A percentile compares a stretch with the other conserved stretches of the same genome.
phyloP scores from a whole-genome alignment of 1,284 basidiomycete species.

The Sporisorium scitamineum region DNA sequence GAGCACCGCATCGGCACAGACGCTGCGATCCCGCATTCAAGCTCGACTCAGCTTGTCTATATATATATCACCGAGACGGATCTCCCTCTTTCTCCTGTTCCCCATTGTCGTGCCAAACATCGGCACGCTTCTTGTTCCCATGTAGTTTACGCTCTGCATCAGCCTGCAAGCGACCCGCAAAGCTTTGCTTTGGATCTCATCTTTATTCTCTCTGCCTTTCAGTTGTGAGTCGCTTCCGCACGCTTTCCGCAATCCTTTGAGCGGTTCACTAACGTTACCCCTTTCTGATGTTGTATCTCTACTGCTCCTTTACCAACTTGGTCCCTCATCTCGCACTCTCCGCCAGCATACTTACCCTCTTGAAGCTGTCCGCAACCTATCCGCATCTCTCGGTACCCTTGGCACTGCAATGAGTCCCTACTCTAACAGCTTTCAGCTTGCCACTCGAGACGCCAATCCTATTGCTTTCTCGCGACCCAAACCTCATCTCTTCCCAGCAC shows the following conservation, averaged over 20 bases:
- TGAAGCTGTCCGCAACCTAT: not conserved
- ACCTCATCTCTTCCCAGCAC: not conserved
- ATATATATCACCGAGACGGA: not conserved
- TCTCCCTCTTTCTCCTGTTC: not conserved
- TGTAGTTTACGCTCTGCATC: not conserved
- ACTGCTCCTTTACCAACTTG: not conserved
- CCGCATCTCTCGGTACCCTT: not conserved
- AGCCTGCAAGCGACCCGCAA: slow-evolving; percentile 11
- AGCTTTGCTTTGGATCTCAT: slow-evolving; percentile 25
- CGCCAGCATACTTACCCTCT: not conserved
- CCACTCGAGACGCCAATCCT: not conserved
- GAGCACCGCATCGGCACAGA: not conserved
- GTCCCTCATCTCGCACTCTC: not conserved
- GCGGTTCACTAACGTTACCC: not conserved
- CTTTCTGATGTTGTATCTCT: not conserved
- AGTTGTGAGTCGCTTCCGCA: slow-evolving; percentile 14
- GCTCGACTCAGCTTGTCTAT: not conserved
- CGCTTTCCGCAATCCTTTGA: not conserved
- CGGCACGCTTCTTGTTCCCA: not conserved
- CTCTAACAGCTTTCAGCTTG: not conserved
- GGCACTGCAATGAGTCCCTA: not conserved
- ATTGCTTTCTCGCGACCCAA: not conserved
- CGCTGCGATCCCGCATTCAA: not conserved
- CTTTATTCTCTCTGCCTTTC: slow-evolving; percentile 7
- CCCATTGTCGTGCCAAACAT: not conserved